Conservation (phyloP, 2,329 filamentous ascomycete genomes). For the Neonectria neomacrospora region DNA sequence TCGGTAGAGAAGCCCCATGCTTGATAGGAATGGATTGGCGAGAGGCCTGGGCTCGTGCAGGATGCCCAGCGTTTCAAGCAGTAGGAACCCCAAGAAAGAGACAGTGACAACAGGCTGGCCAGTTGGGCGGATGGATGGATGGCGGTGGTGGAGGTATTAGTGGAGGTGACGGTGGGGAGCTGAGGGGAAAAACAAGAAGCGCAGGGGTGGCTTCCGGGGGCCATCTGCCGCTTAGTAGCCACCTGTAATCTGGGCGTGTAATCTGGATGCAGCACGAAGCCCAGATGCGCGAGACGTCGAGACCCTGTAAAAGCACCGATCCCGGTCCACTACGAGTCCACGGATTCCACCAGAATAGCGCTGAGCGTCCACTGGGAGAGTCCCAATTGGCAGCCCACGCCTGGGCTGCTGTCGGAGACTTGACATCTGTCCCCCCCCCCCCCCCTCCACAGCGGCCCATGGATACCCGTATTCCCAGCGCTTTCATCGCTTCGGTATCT, state of each 20-base stretch:
- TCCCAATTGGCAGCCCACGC: constrained; percentile 1
- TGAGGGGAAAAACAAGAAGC: neutral
- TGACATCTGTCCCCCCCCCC: neutral
- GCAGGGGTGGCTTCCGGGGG: neutral
- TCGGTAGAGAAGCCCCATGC: neutral
- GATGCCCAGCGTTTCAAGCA: neutral
- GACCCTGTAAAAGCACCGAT: neutral
- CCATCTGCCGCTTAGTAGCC: constrained; percentile 4
- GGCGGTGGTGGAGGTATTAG: constrained; percentile 1
- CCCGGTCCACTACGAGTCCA: neutral
- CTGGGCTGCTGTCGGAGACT: neutral
- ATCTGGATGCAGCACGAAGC: neutral
- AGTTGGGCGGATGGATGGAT: neutral
- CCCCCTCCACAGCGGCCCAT: neutral
- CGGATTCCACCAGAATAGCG: neutral
- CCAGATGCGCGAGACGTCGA: constrained; percentile 9
- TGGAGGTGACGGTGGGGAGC: neutral
- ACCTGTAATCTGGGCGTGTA: constrained; percentile 1
- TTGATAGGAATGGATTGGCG: neutral
- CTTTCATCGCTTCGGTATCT: neutral
- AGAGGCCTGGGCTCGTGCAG: neutral
- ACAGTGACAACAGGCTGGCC: neutral
- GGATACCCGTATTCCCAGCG: neutral
- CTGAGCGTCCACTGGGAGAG: constrained; percentile 2
- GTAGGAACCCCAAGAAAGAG: neutral